Base-by-base conservation (phyloP, 2,329 filamentous ascomycete species). In the Ophiostoma triangulosporum region DNA sequence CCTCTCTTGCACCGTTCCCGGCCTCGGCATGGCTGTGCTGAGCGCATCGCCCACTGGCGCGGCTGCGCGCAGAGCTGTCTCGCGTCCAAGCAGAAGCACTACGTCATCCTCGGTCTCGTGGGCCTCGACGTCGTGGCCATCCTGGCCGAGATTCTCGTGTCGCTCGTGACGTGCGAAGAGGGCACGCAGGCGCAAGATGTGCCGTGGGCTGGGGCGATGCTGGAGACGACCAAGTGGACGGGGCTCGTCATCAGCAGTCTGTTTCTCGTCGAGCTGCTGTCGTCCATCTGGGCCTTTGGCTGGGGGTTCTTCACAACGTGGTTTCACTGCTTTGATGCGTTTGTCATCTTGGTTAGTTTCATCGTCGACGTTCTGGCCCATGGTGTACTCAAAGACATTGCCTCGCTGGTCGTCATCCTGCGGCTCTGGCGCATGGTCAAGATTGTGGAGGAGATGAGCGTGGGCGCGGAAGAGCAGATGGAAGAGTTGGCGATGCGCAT, bases 381-480 rank as follows among this genome's bases (percentile, higher is more conserved):
- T 35, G 82, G 81, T 45, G 65, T 77, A 1, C 65, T 78, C 6
- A 78, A 82, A 64, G 78, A 84, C 61, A 77, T 83, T 48, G 80
- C 76, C 1, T 83, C 79, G 0, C 69, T 86, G n/a, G 74, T 86
- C 49, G 73, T 86, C 27, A 71, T 84, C 4, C 68, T 86, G 45
- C 77, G 83, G 52, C 69, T 86, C 3, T 85, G 81, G 78, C 74
- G 83, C 15, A 73, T 86, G 45, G 78, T 84, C 63, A 84, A 86
- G 68, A 83, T 86, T 51, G 77, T 84, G 6, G 80, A 86, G 61
- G 83, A 86, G 64, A 70, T 85, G 57, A 76, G 76, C 29, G 72
- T 81, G 6, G 80, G 79, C 8, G 80, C 80, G 1, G 68, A 76
- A 33, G 81, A 85, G 65, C 71, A 79, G 62, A 76, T 80, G 68